Percentiles rank a stretch among this genome's conserved stretches.
phyloP scores from a whole-genome alignment of 2,329 filamentous ascomycete genomes.

The Fusarium brevicatenulatum region DNA sequence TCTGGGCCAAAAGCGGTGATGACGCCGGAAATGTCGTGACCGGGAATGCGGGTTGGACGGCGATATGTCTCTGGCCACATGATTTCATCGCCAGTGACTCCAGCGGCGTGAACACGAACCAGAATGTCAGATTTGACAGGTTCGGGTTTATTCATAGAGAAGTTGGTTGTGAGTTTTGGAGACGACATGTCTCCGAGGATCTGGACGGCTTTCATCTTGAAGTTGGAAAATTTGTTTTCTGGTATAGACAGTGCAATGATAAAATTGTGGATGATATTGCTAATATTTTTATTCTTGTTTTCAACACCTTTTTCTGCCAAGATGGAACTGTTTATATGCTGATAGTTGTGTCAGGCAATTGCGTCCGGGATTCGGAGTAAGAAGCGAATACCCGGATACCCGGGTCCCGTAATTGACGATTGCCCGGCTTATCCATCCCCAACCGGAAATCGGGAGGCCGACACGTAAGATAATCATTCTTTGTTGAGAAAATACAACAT shows the following conservation, averaged over 20 bases:
- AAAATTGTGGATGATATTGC: accelerated
- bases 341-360: accelerated
- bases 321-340: background rate
- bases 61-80: conserved; percentile 49
- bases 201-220: conserved; percentile 49
- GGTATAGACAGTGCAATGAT: accelerated
- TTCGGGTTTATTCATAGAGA: conserved; percentile 26
- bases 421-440: too few relatives aligned
- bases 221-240: too few relatives aligned
- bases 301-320: accelerated
- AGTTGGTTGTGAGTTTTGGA: conserved; percentile 30
- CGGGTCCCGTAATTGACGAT: background rate
- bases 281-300: too few relatives aligned
- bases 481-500: accelerated
- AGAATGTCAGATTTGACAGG: conserved; percentile 40
- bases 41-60: conserved; percentile 45
- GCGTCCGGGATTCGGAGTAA: accelerated
- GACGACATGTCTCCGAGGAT: conserved; percentile 40
- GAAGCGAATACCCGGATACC: conserved; percentile 2
- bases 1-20: conserved; percentile 37
- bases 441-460: background rate
- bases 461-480: background rate
- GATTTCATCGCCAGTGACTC: conserved; percentile 50
- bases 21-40: conserved; percentile 50
- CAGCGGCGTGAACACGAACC: conserved; percentile 47